These are phyloP conservation scores for Sarocladium strictum DNA, from an alignment of 2,329 filamentous ascomycete genomes.

Conservation along the genomic window DNA sequence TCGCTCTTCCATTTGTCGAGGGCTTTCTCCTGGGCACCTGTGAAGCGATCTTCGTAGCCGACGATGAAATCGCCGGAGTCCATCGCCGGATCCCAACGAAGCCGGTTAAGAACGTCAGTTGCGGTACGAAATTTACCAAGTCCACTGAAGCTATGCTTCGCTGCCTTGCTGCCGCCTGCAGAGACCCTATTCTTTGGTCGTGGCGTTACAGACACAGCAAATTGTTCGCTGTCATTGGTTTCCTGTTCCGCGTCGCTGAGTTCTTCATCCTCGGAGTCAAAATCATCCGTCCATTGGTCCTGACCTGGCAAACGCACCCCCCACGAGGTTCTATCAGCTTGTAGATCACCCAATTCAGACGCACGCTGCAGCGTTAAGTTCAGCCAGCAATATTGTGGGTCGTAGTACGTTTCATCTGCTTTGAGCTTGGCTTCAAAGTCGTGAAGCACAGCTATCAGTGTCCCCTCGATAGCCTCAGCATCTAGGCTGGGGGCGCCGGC, in stretches of 20 bases:
- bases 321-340: constrained; percentile 43
- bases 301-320: constrained; percentile 32
- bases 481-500: constrained; percentile 18
- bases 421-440: constrained; percentile 44
- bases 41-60: constrained; percentile 57
- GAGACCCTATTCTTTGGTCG: background rate
- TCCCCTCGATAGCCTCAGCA: constrained; percentile 31
- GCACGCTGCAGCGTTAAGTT: constrained; percentile 31
- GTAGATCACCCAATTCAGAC: constrained; percentile 34
- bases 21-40: constrained; percentile 46
- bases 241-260: constrained; percentile 26
- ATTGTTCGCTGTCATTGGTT: constrained; percentile 13
- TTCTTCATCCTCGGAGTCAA: constrained; percentile 31
- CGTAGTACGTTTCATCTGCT: constrained; percentile 41
- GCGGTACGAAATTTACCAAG: constrained; percentile 48
- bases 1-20: constrained; percentile 54
- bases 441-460: constrained; percentile 36
- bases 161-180: constrained; percentile 13
- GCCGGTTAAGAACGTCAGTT: constrained; percentile 50
- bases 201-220: constrained; percentile 11
- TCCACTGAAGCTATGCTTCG: constrained; percentile 20
- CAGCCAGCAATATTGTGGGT: constrained; percentile 43
- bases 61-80: constrained; percentile 49
- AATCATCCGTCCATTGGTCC: constrained; percentile 36
- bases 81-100: constrained; percentile 53